Base-by-base conservation (phyloP, 2,329 filamentous ascomycete species). In the Erysiphe neolycopersici region DNA sequence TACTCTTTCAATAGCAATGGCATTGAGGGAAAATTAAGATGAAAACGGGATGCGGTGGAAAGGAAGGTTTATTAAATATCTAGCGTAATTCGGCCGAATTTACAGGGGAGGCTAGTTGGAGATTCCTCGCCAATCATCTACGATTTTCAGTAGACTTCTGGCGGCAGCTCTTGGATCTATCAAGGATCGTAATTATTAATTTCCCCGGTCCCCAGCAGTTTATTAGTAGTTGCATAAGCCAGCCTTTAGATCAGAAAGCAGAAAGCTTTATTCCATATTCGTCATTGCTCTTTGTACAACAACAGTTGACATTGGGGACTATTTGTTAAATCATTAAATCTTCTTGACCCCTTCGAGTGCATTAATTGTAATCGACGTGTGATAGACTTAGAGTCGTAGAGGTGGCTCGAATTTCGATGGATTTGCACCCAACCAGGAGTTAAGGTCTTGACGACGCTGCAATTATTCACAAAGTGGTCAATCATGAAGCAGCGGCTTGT, bases 401-500 rank as follows among this genome's bases (percentile, higher is more conserved):
- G 18, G 22, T 39, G 10, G 12, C 13, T 18, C 11, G 26, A 41
- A 14, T n/a, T 41, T 41, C 39, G 31, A 41, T 41, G 39, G 39
- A 41, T 41, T 30, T 41, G 5, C 22, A 40, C 2, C 19, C 19
- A 22, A 12, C 11, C 38, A 29, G 29, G 38, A 18, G 39, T n/a
- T 32, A 31, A 13, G 19, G 42, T 43, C 47, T 46, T 30, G 30
- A 41, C 45, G 40, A 49, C 44, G 43, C 46, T 44, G 46, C 42
- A 43, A 38, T 39, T 32, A 12, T 31, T 38, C 16, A 36, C 41
- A 16, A 38, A 45, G 17, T 43, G 32, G 44, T 46, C 45, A 46
- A 46, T 47, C 38, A 47, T 45, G 46, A 33, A 33, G 35, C 35
- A 38, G 41, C 41, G 38, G 42, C 40, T 42, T 32, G 17, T 18